Conservation (phyloP, 805 yeast species). For the Ogataea chonburiensis region DNA sequence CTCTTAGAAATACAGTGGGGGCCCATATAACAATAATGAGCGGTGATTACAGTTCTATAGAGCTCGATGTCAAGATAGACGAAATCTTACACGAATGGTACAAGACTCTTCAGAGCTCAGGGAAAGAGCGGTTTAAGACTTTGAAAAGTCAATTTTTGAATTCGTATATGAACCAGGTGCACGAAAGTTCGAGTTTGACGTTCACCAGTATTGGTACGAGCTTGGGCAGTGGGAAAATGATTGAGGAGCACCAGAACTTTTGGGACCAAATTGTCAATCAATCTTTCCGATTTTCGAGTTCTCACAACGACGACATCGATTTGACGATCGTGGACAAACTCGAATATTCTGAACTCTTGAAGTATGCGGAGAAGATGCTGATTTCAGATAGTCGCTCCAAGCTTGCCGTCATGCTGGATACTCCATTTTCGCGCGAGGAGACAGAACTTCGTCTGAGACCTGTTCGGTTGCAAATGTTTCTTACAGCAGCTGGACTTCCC, state of each 20-base stretch:
- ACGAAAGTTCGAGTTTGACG: conserved; percentile 26
- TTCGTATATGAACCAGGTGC: conserved; percentile 19
- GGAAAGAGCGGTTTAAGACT: conserved; percentile 34
- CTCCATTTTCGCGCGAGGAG: conserved; percentile 39
- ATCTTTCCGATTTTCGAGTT: conserved; percentile 40
- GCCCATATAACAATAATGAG: conserved; percentile 59
- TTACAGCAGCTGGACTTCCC: conserved; percentile 47
- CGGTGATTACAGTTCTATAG: conserved; percentile 40
- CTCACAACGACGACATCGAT: conserved; percentile 38
- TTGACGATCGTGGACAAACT: conserved; percentile 31
- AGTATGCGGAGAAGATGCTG: conserved; percentile 36
- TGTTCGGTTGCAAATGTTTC: conserved; percentile 43
- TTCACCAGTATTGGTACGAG: conserved; percentile 25
- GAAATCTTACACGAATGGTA: conserved; percentile 46
- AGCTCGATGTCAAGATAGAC: conserved; percentile 46
- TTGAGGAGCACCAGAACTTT: conserved; percentile 44
- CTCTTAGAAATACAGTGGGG: conserved; percentile 53
- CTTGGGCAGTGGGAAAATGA: conserved; percentile 20
- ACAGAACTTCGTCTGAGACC: conserved; percentile 35
- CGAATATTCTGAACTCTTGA: conserved; percentile 33
- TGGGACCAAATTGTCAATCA: conserved; percentile 51
- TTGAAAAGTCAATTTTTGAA: conserved; percentile 40
- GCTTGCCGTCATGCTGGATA: conserved; percentile 42
- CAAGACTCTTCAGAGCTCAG: conserved; percentile 27
- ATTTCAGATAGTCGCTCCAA: conserved; percentile 41